Base-by-base conservation (phyloP, 164 flowering plant species). In the Warburgia ugandensis region DNA sequence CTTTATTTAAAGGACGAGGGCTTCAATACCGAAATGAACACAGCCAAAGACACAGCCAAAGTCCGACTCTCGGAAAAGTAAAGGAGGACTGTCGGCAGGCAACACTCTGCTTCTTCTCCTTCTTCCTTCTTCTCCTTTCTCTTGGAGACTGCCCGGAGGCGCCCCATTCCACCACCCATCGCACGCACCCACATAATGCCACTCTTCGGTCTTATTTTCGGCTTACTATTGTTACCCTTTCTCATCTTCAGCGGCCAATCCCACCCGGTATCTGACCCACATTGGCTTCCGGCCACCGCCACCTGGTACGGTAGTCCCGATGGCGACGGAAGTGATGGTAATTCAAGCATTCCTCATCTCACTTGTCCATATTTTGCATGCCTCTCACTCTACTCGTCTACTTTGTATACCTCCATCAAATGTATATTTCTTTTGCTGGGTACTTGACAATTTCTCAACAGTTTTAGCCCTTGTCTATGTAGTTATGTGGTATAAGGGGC, bases 251-350 rank as follows among this genome's bases (percentile, higher is more conserved):
- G 47, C 5, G 59, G 49, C 3, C 48, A 22, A 39, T 37, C 36
- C 20, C 23, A 12, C 43, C 43, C 23, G 2, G 19, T 41, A 27
- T 29, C 59, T 6, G 59, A 70, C 71, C 23, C 61, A 31, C 87
- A 72, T 61, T 94, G 97, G 99, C 53, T 45, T 1, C 76, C 84
- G 3, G 99, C 97, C 58, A 71, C 86, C 41, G 97, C 99, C 38
- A 94, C 97, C 29, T 94, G 99, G 99, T 94, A 94, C 77, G 99
- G 99, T 28, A 74, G 76, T 55, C 88, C 99, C 52, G 78, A 84
- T 6, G 99, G 99, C 38, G 94, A 86, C 54, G 97, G 97, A 16
- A 94, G 97, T 60, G 68, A 62, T 67, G 99, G 97, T 90, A 71
- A 20, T 32, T 21, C 21, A 13, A 25, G 4, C 31, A 13, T 29